Base-by-base conservation (phyloP, 2,329 filamentous ascomycete genomes). In the Epichloe gansuensis region DNA sequence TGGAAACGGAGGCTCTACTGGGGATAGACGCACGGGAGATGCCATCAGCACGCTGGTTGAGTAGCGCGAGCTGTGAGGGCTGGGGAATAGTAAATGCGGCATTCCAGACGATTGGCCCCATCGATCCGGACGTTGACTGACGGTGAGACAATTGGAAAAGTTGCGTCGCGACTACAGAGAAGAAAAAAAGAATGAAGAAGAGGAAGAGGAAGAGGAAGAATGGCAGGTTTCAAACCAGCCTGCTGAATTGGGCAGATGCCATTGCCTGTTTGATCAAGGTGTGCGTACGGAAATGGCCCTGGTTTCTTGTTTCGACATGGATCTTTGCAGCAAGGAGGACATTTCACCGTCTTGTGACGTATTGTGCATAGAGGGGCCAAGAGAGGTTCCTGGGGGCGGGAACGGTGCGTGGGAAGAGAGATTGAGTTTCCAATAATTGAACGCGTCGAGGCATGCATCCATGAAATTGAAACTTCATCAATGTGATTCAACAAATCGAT, bases 1-100 rank as follows among this genome's bases (percentile, higher is more conserved):
- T 66, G 59, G 61, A 51, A 50, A 31, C n/a, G 39, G 23, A 53
- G 39, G 15, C 47, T 37, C 37, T 21, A 13, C 35, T 34, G 37
- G 42, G 37, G 41, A 49, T 41, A 50, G 46, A 52, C 51, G 56
- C 53, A 55, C 52, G 48, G 57, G 46, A 56, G 48, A 54, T 38
- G 23, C 8, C 11, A 44, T 43, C 47, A 43, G 48, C 41, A 44
- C 52, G 48, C 48, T 23, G 39, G 31, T 51, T 38, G 52, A 37
- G 37, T 13, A 37, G 43, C 31, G 34, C 15, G 47, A 35, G 38
- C 15, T 7, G 45, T 38, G 35, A 51, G 51, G 54, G 54, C 54
- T 53, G 51, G 50, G 47, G 44, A 34, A 48, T 47, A 42, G 47
- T 43, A 51, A 41, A 50, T 51, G 46, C 46, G 46, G 41, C 54